Evolutionary conservation across 805 yeast species (phyloP), one percentile per base, ranked within the genome.

Genomic region (Wickerhamiella sergipiensis): DNA sequence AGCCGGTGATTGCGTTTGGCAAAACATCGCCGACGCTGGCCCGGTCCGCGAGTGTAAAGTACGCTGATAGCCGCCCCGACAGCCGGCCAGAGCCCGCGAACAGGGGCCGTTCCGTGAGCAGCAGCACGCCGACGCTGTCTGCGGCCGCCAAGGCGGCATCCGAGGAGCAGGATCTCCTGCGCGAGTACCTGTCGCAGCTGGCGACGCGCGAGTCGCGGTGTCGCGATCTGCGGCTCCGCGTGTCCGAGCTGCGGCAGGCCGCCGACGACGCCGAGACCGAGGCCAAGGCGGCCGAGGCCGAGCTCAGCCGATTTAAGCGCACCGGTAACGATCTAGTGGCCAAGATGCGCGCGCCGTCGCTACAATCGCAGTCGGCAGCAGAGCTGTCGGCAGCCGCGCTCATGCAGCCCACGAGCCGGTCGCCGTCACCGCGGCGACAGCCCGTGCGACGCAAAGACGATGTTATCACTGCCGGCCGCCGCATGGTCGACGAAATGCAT

Each of bases 141-240:
- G 40, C 40, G 19, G 40, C 40, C 7, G 40, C 40, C 15, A n/a
- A 9, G 10, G 46, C 46, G 2, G 46, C 46, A 2, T 5, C 29
- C 6, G 33, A 43, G 36, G 29, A 43, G 15, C 33, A 45, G n/a
- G 48, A 46, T 18, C 24, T 21, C 22, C 45, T 55, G 22, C 59
- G 57, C 22, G 43, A 40, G 33, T 64, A 59, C 52, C 58, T 66
- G 47, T 59, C 67, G 24, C 60, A 65, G 46, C 61, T 70, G 33
- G 73, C 73, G 1, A 57, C 64, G 24, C 64, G 66, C 50, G 71
- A 70, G 53, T 61, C 71, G 2, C 62, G 61, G 3, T 69, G 70
- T 9, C 61, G 63, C 22, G 71, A 67, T 49, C 60, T 70, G 31
- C 53, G 61, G 18, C 63, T 60, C 46, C 66, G 60, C 33, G 46